Evolutionary conservation across 495 filamentous ascomycete species (phyloP), one percentile per base, ranked within the genome.

Genomic region (Podospora conica): DNA sequence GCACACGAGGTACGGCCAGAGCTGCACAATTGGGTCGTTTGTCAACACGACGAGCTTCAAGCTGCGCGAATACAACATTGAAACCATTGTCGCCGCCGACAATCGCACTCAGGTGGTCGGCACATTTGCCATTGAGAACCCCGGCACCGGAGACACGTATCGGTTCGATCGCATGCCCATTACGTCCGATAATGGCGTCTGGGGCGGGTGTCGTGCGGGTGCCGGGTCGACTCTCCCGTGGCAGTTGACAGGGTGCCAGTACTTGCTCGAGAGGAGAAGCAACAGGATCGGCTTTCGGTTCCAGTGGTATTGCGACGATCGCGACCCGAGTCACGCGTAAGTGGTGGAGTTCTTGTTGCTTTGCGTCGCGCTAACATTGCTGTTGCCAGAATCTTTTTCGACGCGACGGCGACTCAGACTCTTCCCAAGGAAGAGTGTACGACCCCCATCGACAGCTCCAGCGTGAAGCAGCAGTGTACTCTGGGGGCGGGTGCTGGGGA

Each of bases 1-100:
- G 66, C 88, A 90, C 24, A 77, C 71, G 54, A 77, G 75, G 23
- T 83, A 85, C 5, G 67, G 68, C 74, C 85, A 87, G 60, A 81
- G 76, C 64, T 81, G 82, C 69, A 86, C 83, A 9, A 67, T 74
- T 18, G 54, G 60, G 22, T 75, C 71, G 12, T 57, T 73, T 58
- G 18, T 67, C 63, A 70, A 72, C 64, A 63, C 66, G 5, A 68
- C 69, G 3, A 55, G 64, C 21, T n/a, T 73, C 20, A 57, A 40
- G 8, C 63, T 75, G 1, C 59, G 61, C 11, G 57, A 67, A 12
- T 73, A 73, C 33, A 59, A 66, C 20, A 64, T 74, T 58, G 62
- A 65, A 11, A 58, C 65, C 3, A 22, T 40, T 9, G 29, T 54
- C 4, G 28, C 20, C n/a, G 60, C 31, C 24, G 58, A 33, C 18